phyloP scores from a whole-genome alignment of 1,284 basidiomycete species.

The Athelia sp. region DNA sequence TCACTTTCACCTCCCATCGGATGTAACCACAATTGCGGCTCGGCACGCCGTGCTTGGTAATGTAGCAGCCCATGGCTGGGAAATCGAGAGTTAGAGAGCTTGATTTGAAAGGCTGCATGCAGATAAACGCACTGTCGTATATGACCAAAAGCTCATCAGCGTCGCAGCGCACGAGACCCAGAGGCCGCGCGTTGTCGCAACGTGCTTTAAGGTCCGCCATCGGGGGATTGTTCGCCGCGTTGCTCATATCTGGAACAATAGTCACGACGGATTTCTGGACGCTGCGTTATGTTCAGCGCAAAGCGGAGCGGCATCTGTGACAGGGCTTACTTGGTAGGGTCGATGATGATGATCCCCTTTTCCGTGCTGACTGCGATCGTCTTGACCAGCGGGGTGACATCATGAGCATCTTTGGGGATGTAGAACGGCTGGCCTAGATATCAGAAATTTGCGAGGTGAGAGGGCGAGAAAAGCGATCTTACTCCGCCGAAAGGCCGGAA shows the following conservation, averaged over 20 bases:
- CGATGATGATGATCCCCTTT: slow-evolving; percentile 57
- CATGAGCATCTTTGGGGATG: slow-evolving; percentile 61
- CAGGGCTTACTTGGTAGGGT: slow-evolving; percentile 57
- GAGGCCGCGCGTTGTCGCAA: slow-evolving; percentile 53
- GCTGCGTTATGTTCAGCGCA: slow-evolving; percentile 20
- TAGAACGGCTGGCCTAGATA: slow-evolving; percentile 47
- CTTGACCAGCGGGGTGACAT: slow-evolving; percentile 53
- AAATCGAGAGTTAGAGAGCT: no score
- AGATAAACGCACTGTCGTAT: slow-evolving; percentile 57
- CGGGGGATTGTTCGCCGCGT: slow-evolving; percentile 32
- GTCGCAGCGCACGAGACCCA: slow-evolving; percentile 62
- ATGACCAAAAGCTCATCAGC: slow-evolving; percentile 59
- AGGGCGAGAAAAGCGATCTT: slow-evolving; percentile 13
- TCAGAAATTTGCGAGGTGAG: slow-evolving; percentile 5
- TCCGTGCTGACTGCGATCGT: slow-evolving; percentile 61
- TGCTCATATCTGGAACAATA: slow-evolving; percentile 60
- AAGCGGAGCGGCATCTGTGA: slow-evolving; percentile 4
- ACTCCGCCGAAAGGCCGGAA: slow-evolving; percentile 65
- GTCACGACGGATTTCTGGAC: slow-evolving; percentile 33
- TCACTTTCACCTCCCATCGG: slow-evolving; percentile 69
- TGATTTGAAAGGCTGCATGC: no score
- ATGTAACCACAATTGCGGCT: slow-evolving; percentile 56
- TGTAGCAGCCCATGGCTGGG: slow-evolving; percentile 63
- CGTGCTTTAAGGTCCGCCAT: slow-evolving; percentile 52
- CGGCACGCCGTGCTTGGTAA: slow-evolving; percentile 63